These are phyloP conservation scores for Hyaloperonospora arabidopsidis DNA, from an alignment of 352 stramenopile genomes.

Conservation along the genomic window DNA sequence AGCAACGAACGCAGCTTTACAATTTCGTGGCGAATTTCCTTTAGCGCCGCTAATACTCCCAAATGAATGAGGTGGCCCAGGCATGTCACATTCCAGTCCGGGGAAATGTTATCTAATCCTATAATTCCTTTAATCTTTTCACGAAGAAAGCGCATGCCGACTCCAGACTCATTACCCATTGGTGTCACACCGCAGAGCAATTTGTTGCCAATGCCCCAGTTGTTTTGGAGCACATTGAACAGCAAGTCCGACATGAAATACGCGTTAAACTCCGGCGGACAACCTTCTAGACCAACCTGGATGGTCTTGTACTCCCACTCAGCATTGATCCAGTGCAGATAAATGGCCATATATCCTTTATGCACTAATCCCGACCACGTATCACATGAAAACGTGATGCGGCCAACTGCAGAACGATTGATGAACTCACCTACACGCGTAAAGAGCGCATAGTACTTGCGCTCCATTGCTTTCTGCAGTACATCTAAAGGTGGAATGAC, in stretches of 20 bases:
- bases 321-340: conserved; percentile 78
- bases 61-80: conserved; percentile 66
- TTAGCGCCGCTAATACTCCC: conserved; percentile 53
- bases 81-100: conserved; percentile 70
- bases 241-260: conserved; percentile 77
- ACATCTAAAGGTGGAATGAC: conserved; percentile 42
- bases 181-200: conserved; percentile 65
- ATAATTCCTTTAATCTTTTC: conserved; percentile 76
- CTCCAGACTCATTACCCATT: conserved; percentile 44
- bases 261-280: conserved; percentile 53
- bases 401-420: conserved; percentile 55
- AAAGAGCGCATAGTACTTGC: conserved; percentile 69
- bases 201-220: conserved; percentile 66
- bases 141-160: conserved; percentile 68
- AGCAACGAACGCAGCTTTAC: conserved; percentile 70
- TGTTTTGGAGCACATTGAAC: conserved; percentile 74
- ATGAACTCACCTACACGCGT: conserved; percentile 67
- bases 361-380: conserved; percentile 63
- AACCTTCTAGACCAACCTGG: conserved; percentile 66
- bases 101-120: conserved; percentile 64
- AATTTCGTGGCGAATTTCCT: conserved; percentile 65
- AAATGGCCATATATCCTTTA: conserved; percentile 69
- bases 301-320: conserved; percentile 83
- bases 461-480: conserved; percentile 61
- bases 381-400: conserved; percentile 72